phyloP scores from a whole-genome alignment of 352 stramenopile genomes.

The Pythium aristosporum region DNA sequence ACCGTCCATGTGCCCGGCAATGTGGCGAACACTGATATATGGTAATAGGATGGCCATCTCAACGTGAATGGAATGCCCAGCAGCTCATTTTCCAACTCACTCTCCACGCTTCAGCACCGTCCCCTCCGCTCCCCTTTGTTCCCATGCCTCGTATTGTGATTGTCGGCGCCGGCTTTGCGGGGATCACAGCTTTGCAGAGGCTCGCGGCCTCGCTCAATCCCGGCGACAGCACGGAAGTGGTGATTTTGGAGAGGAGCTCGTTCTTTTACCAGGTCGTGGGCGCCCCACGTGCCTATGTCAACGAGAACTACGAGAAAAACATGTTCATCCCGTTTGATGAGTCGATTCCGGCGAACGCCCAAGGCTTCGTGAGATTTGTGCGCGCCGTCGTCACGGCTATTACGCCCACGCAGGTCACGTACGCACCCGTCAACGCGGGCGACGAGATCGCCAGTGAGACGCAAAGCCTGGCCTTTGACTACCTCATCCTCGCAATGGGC shows the following conservation, averaged over 20 bases:
- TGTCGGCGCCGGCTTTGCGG: constrained; percentile 52
- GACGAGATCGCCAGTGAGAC: constrained; percentile 11
- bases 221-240: constrained; percentile 42
- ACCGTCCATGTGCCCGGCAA: too few species aligned
- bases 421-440: constrained; percentile 20
- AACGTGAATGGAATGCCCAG: too few species aligned
- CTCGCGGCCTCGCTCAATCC: constrained; percentile 40
- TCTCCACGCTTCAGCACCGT: too few species aligned
- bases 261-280: constrained; percentile 50
- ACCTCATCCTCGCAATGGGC: constrained; percentile 30
- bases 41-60: too few species aligned
- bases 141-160: constrained; percentile 45
- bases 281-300: constrained; percentile 48
- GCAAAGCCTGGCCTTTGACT: constrained; percentile 27
- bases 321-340: constrained; percentile 71
- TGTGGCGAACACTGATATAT: too few species aligned
- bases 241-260: constrained; percentile 58
- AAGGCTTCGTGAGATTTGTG: constrained; percentile 16
- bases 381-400: constrained; percentile 24
- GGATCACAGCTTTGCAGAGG: constrained; percentile 38
- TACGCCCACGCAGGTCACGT: constrained; percentile 20
- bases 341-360: constrained; percentile 33
- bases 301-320: constrained; percentile 42
- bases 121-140: too few species aligned
- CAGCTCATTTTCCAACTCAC: too few species aligned